Conservation (phyloP, 176 grass and related monocot species). For the Calamus simplicifolius region DNA sequence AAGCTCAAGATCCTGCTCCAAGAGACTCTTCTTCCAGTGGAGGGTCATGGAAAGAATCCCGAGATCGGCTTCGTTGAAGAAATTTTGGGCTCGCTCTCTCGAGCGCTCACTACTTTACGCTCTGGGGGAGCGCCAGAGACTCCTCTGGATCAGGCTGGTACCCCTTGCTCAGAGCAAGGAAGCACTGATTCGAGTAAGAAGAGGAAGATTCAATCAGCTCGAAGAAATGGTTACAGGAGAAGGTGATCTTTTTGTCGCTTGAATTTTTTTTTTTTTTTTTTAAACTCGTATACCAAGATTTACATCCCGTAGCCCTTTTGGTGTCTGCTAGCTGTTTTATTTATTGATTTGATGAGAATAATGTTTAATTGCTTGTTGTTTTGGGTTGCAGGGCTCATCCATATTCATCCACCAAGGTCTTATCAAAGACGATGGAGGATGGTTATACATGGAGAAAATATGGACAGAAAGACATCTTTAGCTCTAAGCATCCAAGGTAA, state of each 20-base stretch:
- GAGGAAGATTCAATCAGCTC: background rate
- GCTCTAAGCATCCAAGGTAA: conserved; percentile 28
- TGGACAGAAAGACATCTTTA: conserved; percentile 34
- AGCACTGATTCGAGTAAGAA: conserved; percentile 15
- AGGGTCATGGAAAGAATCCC: background rate
- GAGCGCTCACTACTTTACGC: background rate
- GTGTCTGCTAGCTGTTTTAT: background rate
- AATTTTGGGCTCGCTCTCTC: background rate
- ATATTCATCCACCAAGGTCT: conserved; percentile 7
- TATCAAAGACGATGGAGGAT: conserved; percentile 9
- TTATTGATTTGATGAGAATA: background rate
- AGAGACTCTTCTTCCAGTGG: background rate
- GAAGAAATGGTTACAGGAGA: conserved; percentile 2
- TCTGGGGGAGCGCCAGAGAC: background rate
- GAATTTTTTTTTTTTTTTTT: no score
- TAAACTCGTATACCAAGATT: no score
- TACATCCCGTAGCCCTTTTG: no score
- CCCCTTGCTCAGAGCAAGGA: background rate
- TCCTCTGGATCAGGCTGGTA: conserved; percentile 6
- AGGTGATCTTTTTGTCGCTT: background rate
- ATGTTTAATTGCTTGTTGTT: background rate
- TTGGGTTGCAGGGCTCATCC: conserved; percentile 19
- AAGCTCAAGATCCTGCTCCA: background rate
- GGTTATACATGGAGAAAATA: conserved; percentile 35
- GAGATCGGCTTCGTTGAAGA: background rate